Percentiles rank a stretch among this genome's conserved stretches.
Evolutionary conservation across 768 basidiomycete genomes (phyloP).

Genomic region (Kwoniella dejecticola): DNA sequence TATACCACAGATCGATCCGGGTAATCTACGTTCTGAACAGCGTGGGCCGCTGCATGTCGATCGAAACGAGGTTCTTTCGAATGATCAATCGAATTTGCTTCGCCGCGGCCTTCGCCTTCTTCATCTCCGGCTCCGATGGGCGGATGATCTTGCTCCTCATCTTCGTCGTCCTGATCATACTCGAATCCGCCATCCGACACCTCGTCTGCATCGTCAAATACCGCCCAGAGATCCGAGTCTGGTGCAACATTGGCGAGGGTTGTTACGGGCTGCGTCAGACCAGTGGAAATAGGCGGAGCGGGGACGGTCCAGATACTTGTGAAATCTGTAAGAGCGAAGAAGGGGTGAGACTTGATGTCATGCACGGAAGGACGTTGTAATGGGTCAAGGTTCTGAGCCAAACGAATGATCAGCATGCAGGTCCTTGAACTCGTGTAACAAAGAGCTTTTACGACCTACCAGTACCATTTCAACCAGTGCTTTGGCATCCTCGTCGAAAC

Average conservation of each 20-base stretch:
- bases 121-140: background rate
- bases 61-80: conserved; percentile 24
- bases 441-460: conserved; percentile 58
- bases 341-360: conserved; percentile 50
- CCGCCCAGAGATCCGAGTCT: conserved; percentile 44
- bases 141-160: conserved; percentile 8
- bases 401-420: background rate
- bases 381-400: conserved; percentile 50
- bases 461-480: conserved; percentile 77
- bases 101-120: background rate
- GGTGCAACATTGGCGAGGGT: conserved; percentile 27
- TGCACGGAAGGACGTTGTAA: conserved; percentile 37
- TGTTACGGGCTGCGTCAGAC: conserved; percentile 35
- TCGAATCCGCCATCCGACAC: conserved; percentile 44
- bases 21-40: conserved; percentile 33
- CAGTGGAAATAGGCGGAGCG: conserved; percentile 44
- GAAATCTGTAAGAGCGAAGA: conserved; percentile 48
- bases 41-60: conserved; percentile 35
- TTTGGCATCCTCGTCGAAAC: conserved; percentile 76
- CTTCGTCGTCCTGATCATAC: conserved; percentile 30
- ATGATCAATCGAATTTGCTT: conserved; percentile 5
- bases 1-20: conserved; percentile 11
- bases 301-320: conserved; percentile 43
- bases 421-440: no score
- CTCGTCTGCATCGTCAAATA: conserved; percentile 44